A percentile compares a stretch with the other conserved stretches of the same genome.
phyloP scores from a whole-genome alignment of 352 stramenopile species.

The Aphanomyces astaci region DNA sequence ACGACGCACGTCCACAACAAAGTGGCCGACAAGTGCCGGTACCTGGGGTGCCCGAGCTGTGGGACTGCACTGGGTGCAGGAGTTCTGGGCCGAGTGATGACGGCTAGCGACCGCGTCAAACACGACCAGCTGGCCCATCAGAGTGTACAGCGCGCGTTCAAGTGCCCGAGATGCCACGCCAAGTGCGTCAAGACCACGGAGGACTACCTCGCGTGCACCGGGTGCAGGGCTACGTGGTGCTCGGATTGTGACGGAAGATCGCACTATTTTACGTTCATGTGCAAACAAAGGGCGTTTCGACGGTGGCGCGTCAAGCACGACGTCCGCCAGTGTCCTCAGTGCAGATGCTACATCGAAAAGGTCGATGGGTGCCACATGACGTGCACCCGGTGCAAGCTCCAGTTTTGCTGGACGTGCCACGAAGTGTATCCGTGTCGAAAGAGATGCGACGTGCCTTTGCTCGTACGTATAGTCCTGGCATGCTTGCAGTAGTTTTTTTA shows the following conservation, averaged over 20 bases:
- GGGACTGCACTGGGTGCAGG: neutral
- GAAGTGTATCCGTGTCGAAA: too few species aligned
- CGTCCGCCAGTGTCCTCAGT: neutral
- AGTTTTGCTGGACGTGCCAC: slow-evolving; percentile 15
- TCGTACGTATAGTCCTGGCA: too few species aligned
- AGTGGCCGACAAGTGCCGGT: neutral
- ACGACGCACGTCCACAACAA: neutral
- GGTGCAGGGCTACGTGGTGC: neutral
- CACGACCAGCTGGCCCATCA: neutral
- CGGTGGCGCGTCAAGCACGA: neutral
- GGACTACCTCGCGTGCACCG: neutral
- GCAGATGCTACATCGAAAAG: neutral
- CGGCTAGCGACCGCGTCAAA: neutral
- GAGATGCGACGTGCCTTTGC: too few species aligned
- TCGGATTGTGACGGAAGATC: neutral
- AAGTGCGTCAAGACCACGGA: neutral
- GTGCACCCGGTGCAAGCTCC: neutral
- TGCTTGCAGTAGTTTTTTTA: too few species aligned
- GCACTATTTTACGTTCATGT: neutral
- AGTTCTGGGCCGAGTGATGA: neutral
- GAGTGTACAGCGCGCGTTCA: neutral
- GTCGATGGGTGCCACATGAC: slow-evolving; percentile 16
- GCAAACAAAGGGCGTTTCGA: neutral
- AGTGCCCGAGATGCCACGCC: neutral
- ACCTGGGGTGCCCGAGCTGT: neutral